Base-by-base conservation (phyloP, 2,329 filamentous ascomycete genomes). In the Cladosporium halotolerans region DNA sequence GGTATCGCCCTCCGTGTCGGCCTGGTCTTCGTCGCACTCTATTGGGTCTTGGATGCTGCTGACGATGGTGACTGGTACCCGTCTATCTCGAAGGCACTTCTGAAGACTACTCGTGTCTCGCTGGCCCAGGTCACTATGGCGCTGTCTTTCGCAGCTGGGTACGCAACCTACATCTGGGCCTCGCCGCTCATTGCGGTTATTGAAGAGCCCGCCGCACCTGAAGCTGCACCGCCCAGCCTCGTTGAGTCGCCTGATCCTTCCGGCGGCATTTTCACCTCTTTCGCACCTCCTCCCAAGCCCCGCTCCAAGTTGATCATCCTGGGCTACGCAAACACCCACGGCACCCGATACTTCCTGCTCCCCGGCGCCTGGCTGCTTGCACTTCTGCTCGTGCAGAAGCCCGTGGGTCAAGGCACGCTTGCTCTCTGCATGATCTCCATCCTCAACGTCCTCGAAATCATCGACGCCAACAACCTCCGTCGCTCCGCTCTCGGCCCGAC, bases 311-410 rank as follows among this genome's bases (percentile, higher is more conserved):
- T 69, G 39, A 82, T 96, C 55, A 88, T 86, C 32, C 79, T 95
- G 14, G 93, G 93, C 42, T 97, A 95, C 71, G 88, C 86, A 58
- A 99, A 99, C 66, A 83, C 89, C n/a, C 85, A 96, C 65, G 93
- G 93, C 54, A 86, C 89, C 1, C 86, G 92, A 28, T 97, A 95
- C 71, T 84, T 96, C 60, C 76, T 97, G 33, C 79, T 97, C 6
- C 80, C 90, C 2, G 76, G 89, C 60, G 89, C 91, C 66, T 83
- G 95, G 70, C 78, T 89, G 23, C 78, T 88, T 8, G 86, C 84
- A 1, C 82, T 90, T 54, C 81, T 89, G 51, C 78, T 96, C 7
- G 79, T 97, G 23, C 87, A 92, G 58, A 97, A 97, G 69, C 93
- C 93, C 13, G 95, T 99, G 88, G 93, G 93, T 48, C 84, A 85